These are phyloP conservation scores for Novymonas esmeraldas DNA, from an alignment of 208 protist genomes.

Conservation along the genomic window DNA sequence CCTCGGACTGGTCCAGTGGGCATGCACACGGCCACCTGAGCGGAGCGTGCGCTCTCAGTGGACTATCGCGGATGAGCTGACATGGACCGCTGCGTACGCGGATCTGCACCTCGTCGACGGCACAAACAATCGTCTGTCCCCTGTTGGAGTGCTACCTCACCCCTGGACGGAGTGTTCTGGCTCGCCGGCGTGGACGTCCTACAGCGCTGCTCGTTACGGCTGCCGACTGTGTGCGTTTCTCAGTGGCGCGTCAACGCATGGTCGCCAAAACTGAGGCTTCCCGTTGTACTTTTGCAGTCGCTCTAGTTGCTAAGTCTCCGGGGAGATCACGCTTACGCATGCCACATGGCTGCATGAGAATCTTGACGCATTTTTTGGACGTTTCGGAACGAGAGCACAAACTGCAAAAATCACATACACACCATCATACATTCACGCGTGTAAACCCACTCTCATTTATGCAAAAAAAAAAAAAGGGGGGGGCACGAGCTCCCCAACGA, in stretches of 20 bases:
- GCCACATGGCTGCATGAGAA: no score
- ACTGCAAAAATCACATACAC: no score
- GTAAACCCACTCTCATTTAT: no score
- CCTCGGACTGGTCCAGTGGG: slow-evolving; percentile 59
- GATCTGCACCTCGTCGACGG: slow-evolving; percentile 3
- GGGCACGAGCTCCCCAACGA: no score
- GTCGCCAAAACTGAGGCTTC: no score
- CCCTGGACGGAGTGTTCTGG: slow-evolving; percentile 47
- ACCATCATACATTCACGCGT: no score
- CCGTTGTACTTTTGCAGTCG: neutral
- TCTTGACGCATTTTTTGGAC: no score
- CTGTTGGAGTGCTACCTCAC: slow-evolving; percentile 8
- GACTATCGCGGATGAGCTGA: slow-evolving; percentile 67
- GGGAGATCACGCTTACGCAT: no score
- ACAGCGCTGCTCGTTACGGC: slow-evolving; percentile 68
- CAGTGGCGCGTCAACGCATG: neutral
- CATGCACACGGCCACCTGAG: slow-evolving; percentile 8
- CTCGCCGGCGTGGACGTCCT: slow-evolving; percentile 52
- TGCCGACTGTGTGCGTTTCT: slow-evolving; percentile 41
- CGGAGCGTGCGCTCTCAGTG: slow-evolving; percentile 24
- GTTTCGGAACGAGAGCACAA: no score
- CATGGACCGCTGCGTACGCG: slow-evolving; percentile 39
- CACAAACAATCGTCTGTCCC: neutral
- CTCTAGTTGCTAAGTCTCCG: neutral
- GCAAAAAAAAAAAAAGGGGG: neutral